Percentiles rank a stretch among this genome's conserved stretches.
Evolutionary conservation across 495 filamentous ascomycete species (phyloP).

Genomic region (Aspergillus affinis): DNA sequence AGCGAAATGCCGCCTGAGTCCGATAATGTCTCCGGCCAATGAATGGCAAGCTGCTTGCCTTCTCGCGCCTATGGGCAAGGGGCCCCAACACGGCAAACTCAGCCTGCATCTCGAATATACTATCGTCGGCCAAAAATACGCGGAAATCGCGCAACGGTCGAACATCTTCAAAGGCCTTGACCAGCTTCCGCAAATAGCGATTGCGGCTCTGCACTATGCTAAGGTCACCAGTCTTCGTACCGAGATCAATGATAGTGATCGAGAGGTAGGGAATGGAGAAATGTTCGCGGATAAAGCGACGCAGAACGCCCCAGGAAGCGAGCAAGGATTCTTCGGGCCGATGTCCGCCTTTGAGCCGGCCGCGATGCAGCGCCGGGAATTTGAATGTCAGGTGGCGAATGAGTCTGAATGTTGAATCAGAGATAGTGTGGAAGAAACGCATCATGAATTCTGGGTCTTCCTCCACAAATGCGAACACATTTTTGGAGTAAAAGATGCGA

Average conservation of each 20-base stretch:
- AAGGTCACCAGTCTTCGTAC: conserved; percentile 7
- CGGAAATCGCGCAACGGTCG: conserved; percentile 20
- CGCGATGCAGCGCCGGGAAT: conserved; percentile 19
- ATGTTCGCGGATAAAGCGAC: conserved; percentile 31
- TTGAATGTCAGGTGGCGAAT: conserved; percentile 25
- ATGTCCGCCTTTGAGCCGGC: conserved; percentile 1
- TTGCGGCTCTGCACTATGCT: background rate
- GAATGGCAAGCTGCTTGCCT: conserved; percentile 3
- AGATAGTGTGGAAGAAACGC: conserved; percentile 17
- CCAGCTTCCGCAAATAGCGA: conserved; percentile 21
- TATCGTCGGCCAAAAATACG: conserved; percentile 20
- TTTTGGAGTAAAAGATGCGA: conserved; percentile 25
- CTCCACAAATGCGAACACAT: conserved; percentile 24
- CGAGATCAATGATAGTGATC: conserved; percentile 21
- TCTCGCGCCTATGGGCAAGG: conserved; percentile 2
- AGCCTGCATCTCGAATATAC: conserved; percentile 16
- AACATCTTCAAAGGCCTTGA: conserved; percentile 19
- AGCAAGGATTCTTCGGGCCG: conserved; percentile 12
- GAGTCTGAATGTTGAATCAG: conserved; percentile 19
- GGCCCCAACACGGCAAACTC: conserved; percentile 18
- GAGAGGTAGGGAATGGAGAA: conserved; percentile 22
- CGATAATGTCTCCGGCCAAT: too few relatives aligned
- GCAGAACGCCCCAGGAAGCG: conserved; percentile 24
- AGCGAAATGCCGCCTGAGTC: too few relatives aligned
- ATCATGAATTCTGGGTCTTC: conserved; percentile 24